A percentile compares a stretch with the other conserved stretches of the same genome.
These are phyloP conservation scores for Fusarium virguliforme DNA, from an alignment of 2,329 filamentous ascomycete genomes.

Conservation along the genomic window DNA sequence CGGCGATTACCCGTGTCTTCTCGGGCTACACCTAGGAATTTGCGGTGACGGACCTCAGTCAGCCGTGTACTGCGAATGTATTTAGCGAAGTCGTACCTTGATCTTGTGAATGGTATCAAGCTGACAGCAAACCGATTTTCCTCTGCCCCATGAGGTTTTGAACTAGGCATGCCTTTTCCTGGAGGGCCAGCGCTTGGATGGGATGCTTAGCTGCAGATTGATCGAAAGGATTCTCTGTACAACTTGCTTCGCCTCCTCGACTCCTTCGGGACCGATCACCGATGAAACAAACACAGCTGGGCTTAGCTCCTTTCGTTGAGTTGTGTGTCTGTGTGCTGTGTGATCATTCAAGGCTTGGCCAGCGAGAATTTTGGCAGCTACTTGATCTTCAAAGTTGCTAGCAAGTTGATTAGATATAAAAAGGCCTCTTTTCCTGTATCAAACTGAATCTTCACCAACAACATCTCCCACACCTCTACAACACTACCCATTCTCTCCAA, in stretches of 20 bases:
- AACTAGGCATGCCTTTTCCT: background rate
- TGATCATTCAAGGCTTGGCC: rapidly evolving
- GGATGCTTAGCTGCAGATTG: background rate
- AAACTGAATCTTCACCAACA: background rate
- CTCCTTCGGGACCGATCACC: background rate
- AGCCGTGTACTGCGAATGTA: background rate
- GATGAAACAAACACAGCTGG: background rate
- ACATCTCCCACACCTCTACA: background rate
- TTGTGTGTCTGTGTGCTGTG: background rate
- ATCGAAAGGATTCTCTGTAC: background rate
- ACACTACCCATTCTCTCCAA: background rate
- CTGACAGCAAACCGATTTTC: background rate
- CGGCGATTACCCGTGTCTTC: background rate
- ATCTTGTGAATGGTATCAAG: background rate
- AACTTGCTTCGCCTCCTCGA: background rate
- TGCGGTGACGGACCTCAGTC: background rate
- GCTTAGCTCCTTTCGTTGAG: background rate
- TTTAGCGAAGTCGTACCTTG: background rate
- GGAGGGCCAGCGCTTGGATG: background rate
- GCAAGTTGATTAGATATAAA: background rate
- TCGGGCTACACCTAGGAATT: background rate
- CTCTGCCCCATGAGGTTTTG: background rate
- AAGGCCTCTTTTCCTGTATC: background rate
- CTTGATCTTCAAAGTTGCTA: too few relatives aligned
- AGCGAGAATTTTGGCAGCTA: too few relatives aligned